Base-by-base conservation (phyloP, 2,329 filamentous ascomycete genomes). In the Trichophyton benhamiae region DNA sequence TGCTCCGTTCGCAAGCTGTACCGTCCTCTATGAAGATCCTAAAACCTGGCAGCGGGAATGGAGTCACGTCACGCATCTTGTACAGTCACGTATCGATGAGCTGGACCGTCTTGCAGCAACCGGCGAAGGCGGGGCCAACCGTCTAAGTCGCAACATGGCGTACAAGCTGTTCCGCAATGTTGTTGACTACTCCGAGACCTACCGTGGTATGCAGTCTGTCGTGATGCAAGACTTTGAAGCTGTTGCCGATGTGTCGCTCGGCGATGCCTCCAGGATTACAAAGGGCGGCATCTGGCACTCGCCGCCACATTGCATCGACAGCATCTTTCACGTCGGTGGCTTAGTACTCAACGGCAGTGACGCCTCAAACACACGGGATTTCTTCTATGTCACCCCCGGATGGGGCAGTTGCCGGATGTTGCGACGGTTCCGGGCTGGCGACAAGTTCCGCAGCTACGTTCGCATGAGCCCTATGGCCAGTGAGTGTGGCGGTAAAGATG, bases 271-370 rank as follows among this genome's bases (percentile, higher is more conserved):
- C 62, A 60, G 46, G 53, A 61, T 57, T 57, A 58, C 57, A 59
- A 36, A 58, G 46, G 25, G 53, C 59, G 20, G 64, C 62, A 13
- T 33, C 44, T 63, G 20, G 41, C 42, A 36, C 27, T 27, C 25
- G 13, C 59, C 68, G n/a, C 73, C 75, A 15, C 74, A 68, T 60
- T 70, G 68, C 58, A 70, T 75, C 30, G 75, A 77, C 60, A 69
- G 65, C 30, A 63, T 72, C 1, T 69, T 67, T n/a, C 74, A 76
- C 44, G 22, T 74, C 9, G 67, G 67, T 11, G 74, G 74, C 1
- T 76, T 76, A 59, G 66, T 74, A 17, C 68, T 74, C 64, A 77
- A 76, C 62, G 69, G 66, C 3, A 67, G 67, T 30, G 71, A 73
- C 41, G 11, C 22, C 15, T 63, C 61, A 30, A 66, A 71, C 48